Percentiles rank a stretch among this genome's conserved stretches.
phyloP scores from a whole-genome alignment of 2,329 filamentous ascomycete genomes.

The Claviceps capensis region DNA sequence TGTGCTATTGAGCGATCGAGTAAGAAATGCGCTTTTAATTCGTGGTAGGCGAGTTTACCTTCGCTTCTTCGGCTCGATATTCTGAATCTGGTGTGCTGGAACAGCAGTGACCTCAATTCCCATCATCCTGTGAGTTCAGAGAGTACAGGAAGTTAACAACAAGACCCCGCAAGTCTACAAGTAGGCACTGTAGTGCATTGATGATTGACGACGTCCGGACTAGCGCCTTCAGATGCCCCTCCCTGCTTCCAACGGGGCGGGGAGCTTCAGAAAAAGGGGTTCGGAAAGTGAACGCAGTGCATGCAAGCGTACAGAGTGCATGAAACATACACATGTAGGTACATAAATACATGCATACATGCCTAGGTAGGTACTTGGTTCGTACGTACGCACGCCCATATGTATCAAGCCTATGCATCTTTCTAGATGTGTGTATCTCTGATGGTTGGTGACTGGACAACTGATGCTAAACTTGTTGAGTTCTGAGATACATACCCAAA shows the following conservation, averaged over 20 bases:
- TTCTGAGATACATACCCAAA: background rate
- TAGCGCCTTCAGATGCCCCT: background rate
- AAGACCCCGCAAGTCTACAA: background rate
- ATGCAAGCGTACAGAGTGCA: background rate
- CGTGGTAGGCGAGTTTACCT: no score
- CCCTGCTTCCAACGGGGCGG: background rate
- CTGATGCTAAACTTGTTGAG: background rate
- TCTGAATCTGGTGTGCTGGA: no score
- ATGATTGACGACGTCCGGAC: background rate
- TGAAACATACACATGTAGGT: background rate
- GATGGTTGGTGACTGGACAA: background rate
- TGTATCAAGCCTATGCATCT: no score
- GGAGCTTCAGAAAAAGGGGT: background rate
- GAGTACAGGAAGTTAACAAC: background rate
- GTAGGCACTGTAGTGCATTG: background rate
- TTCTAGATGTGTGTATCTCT: background rate
- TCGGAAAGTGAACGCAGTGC: background rate
- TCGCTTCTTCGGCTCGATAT: no score
- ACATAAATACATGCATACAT: background rate
- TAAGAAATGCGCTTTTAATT: no score
- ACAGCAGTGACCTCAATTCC: no score
- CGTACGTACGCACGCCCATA: no score
- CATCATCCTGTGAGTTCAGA: background rate
- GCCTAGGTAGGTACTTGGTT: no score
- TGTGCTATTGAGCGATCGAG: no score